Evolutionary conservation across 495 filamentous ascomycete species (phyloP), one percentile per base, ranked within the genome.

Genomic region (Stereocaulon alpinum): DNA sequence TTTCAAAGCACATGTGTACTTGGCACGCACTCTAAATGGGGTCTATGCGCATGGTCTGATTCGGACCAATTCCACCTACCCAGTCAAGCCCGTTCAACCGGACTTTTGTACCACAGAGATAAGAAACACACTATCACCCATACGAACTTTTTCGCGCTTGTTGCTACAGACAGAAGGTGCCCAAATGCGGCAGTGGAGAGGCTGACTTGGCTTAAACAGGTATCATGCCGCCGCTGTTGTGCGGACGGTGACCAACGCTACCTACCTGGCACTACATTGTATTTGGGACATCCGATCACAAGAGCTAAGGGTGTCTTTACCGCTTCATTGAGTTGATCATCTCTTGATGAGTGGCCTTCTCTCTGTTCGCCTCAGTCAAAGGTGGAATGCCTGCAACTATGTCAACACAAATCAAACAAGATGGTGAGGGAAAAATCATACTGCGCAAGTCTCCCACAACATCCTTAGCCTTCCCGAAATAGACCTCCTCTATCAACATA

Each of bases 391-490:
- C 84, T 87, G 59, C 20, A 61, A 3, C 27, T 32, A 20, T 27
- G 56, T 58, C 20, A 67, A 37, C 17, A 45, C 40, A 56, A 54
- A 42, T 11, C 7, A 10, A 14, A 22, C 2, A 47, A 42, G 29
- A 61, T 52, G 47, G 43, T 41, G 9, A 43, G 42, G 40, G 15
- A 29, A 53, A 22, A 22, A 58, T 64, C 82, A 71, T 77, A 87
- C 93, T 97, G 68, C 93, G 80, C 68, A 99, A 77, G 70, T 97
- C 91, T 37, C 92, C 93, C n/a, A 99, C 92, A 4, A 99, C 90
- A 72, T 99, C 93, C 79, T 92, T 96, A 12, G 93, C 93, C 77
- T 99, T 99, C 61, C 93, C 93, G 72, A 99, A 99, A 74, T 99
- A 99, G 52, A 99, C 93, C 76, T 99, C 93, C 78, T 97, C 81